Base-by-base conservation (phyloP, 176 grass and related monocot species). In the Leersia perrieri region DNA sequence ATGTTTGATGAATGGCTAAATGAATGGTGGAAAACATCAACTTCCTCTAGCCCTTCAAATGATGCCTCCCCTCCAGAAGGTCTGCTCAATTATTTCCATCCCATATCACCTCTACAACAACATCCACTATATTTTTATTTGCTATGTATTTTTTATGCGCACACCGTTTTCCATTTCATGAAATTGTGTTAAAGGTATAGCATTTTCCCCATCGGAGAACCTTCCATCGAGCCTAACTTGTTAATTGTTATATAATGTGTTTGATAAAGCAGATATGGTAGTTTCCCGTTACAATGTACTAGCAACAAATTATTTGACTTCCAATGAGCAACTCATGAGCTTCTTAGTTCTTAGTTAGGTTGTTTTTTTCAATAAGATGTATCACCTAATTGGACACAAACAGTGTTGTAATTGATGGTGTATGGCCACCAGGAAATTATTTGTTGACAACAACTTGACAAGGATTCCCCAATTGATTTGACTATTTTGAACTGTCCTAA, bases 1-100 rank as follows among this genome's bases (percentile, higher is more conserved):
- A 97, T 97, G 94, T 97, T 97, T 66, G 82, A 91, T 87, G 94
- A 94, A 74, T 97, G 94, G 94, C 66, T 97, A 82, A 88, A 87
- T 34, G 91, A 90, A 81, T 97, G 94, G 94, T 94, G 94, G 94
- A 87, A 88, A 28, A 80, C 68, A 39, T 77, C 82, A 66, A 68
- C 51, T 73, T 83, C 61, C 70, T 72, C 85, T 39, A 60, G 62
- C 2, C 41, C 78, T 57, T 82, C 76, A 61, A 75, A 66, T 30
- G 71, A 79, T 4, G 32, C 22, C 58, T 60, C 31, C 71, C 53
- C 42, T 79, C 65, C 68, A 31, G 84, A 91, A 94, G 92, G 92
- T 91, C n/a, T 41, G 64, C 58, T 75, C 15, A 42, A 15, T 78
- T 85, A 11, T 88, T 79, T 60, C 47, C 5, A 38, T 70, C 40